Conservation (phyloP, 805 yeast genomes). For the Metschnikowia arizonensis region DNA sequence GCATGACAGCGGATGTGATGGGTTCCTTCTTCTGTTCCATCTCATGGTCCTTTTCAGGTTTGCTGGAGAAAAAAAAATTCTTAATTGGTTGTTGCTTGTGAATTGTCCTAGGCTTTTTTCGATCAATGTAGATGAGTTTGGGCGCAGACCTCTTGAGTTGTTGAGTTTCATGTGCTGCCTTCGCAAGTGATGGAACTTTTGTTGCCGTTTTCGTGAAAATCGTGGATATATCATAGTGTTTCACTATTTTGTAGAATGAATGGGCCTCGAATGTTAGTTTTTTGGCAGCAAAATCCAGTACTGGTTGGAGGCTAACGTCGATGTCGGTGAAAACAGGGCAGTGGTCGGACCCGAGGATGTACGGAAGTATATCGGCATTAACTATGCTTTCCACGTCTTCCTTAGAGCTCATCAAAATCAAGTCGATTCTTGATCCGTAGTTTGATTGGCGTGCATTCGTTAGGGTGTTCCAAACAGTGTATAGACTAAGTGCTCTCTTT, state of each 20-base stretch:
- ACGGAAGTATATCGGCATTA: conserved; percentile 60
- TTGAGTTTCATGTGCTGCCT: background rate
- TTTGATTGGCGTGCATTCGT: conserved; percentile 74
- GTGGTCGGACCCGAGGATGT: conserved; percentile 84
- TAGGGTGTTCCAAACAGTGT: conserved; percentile 89
- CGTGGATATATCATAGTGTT: conserved; percentile 31
- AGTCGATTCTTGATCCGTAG: conserved; percentile 85
- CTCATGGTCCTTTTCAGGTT: background rate
- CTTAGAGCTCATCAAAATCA: conserved; percentile 50
- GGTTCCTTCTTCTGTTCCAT: background rate
- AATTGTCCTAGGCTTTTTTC: conserved; percentile 4
- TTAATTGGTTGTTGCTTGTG: conserved; percentile 23
- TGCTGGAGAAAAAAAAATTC: conserved; percentile 21
- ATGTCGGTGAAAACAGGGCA: conserved; percentile 85
- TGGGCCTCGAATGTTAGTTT: conserved; percentile 23
- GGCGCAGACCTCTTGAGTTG: background rate
- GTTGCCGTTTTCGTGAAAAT: conserved; percentile 21
- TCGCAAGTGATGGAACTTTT: conserved; percentile 1
- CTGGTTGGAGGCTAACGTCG: conserved; percentile 17
- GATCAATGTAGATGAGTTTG: conserved; percentile 3
- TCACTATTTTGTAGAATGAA: conserved; percentile 18
- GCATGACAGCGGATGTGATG: background rate
- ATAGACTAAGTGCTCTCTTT: conserved; percentile 60
- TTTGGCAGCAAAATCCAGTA: background rate
- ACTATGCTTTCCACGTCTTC: conserved; percentile 28